Evolutionary conservation across 2,329 filamentous ascomycete species (phyloP).

Genomic region (Talaromyces amestolkiae): DNA sequence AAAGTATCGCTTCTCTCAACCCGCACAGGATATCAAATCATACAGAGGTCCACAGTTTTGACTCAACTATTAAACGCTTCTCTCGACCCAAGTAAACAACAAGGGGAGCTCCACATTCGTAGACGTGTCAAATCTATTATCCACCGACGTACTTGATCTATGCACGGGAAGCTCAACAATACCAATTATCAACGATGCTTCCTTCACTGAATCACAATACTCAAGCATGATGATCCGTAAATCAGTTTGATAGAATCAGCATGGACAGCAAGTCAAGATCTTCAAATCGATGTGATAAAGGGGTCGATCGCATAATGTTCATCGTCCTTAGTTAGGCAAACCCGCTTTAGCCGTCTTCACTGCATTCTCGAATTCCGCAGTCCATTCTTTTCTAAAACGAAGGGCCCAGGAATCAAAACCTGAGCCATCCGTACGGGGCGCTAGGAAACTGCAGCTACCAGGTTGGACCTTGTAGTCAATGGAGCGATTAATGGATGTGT

Average conservation of each 20-base stretch:
- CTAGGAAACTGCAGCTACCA: conserved; percentile 45
- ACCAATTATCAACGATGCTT: background rate
- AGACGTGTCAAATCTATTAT: background rate
- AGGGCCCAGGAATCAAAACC: conserved; percentile 67
- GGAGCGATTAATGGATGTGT: conserved; percentile 63
- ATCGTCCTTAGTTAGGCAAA: background rate
- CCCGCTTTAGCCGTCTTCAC: conserved; percentile 17
- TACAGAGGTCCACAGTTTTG: background rate
- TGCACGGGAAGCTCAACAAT: background rate
- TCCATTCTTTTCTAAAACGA: conserved; percentile 62
- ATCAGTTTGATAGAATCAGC: background rate
- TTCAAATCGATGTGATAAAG: background rate
- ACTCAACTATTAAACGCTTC: background rate
- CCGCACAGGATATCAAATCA: conserved; percentile 1
- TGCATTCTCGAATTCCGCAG: conserved; percentile 37
- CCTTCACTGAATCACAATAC: background rate
- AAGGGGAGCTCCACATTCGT: background rate
- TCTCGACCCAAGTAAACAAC: background rate
- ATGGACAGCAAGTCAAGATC: background rate
- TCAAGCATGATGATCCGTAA: background rate
- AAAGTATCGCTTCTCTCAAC: background rate
- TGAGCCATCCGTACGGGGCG: conserved; percentile 57
- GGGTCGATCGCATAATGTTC: background rate
- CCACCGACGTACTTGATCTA: background rate
- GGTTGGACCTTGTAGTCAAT: conserved; percentile 59